A percentile compares a stretch with the other conserved stretches of the same genome.
These are phyloP conservation scores for Adansonia digitata DNA, from an alignment of 345 rosid genomes.

Conservation along the genomic window DNA sequence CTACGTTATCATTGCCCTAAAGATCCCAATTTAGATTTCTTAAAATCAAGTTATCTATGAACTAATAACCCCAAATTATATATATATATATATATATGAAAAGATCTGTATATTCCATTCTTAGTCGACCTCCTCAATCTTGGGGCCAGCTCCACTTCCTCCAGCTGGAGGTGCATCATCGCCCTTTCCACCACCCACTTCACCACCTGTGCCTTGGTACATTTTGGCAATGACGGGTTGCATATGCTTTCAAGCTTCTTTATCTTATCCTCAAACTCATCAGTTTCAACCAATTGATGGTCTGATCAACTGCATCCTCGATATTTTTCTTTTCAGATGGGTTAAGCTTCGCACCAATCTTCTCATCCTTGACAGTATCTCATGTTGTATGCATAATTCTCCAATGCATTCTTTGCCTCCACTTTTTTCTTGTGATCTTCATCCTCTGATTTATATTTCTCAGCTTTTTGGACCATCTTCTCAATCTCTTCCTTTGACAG, in stretches of 20 bases:
- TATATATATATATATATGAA: no score
- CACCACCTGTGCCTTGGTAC: conserved; percentile 35
- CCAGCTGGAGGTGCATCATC: conserved; percentile 24
- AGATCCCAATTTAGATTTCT: neutral
- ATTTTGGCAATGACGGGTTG: conserved; percentile 29
- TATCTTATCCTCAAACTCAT: conserved; percentile 17
- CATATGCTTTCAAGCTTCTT: neutral
- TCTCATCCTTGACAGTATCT: conserved; percentile 44
- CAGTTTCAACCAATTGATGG: conserved; percentile 44
- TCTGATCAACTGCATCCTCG: conserved; percentile 37
- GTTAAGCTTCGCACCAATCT: conserved; percentile 38
- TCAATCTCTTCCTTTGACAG: neutral
- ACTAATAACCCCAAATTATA: no score
- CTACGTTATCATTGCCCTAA: neutral
- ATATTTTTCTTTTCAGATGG: conserved; percentile 27
- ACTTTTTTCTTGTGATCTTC: neutral
- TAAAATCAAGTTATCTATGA: no score
- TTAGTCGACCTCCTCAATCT: neutral
- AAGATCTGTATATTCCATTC: no score
- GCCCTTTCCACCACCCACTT: conserved; percentile 15
- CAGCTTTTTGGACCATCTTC: neutral
- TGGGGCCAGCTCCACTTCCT: conserved; percentile 40
- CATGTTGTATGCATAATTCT: conserved; percentile 24
- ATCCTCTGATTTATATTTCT: neutral
- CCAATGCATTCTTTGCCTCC: neutral